Base-by-base conservation (phyloP, 805 yeast genomes). In the Teunomyces aglyptinius region DNA sequence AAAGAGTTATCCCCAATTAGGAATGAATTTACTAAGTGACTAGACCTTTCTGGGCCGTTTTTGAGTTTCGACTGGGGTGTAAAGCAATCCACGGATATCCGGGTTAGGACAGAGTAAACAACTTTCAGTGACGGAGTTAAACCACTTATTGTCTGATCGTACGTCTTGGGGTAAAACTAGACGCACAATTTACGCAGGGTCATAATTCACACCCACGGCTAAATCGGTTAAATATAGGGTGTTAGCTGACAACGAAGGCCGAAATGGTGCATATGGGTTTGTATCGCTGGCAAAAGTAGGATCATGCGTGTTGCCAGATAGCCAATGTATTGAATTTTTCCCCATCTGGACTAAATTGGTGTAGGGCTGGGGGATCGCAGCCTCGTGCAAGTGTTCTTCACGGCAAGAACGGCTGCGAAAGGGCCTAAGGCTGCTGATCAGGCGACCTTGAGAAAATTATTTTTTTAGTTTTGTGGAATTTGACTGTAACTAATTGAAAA, bases 321-420 rank as follows among this genome's bases (percentile, higher is more conserved):
- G 38, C 12, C 11, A 13, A 16, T 12, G 38, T 18, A 18, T 34
- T 34, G 13, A 10, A 18, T 34, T 18, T 18, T n/a, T 34, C n/a
- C 38, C 38, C 13, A 20, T 16, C 5, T 34, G 22, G 26, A 12
- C 13, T n/a, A 16, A 34, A 12, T 34, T 34, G 19, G 38, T 12
- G 22, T 18, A 34, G 38, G 38, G 38, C 13, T 34, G 22, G 26
- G 18, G 5, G 24, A 19, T 16, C 19, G 22, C 38, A 34, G 38
- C 38, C 38, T 18, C 6, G 19, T 19, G 24, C 22, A 5, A 13
- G 38, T 7, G 11, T 5, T 11, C 12, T 12, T 34, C 19, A 19
- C 38, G 38, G 38, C 22, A 18, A 34, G 38, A 34, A 34, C 38
- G 38, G 38, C 38, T 34, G 38, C 24, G 22, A 16, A 26, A 34